These are phyloP conservation scores for Alternaria novae-zelandiae DNA, from an alignment of 2,329 filamentous ascomycete species.

Conservation along the genomic window DNA sequence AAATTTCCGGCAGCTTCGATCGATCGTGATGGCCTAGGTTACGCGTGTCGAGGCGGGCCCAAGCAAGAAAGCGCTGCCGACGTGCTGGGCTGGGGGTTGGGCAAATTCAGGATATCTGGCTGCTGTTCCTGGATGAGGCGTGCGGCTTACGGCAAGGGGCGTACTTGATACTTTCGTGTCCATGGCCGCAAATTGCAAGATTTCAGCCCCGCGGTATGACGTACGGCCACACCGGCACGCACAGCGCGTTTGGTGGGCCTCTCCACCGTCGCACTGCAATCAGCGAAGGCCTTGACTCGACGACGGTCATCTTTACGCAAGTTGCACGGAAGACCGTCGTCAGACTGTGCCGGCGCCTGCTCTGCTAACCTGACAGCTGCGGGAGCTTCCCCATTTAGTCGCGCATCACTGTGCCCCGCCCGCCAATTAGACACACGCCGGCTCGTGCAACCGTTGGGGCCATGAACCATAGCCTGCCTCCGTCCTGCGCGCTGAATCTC, in stretches of 20 bases:
- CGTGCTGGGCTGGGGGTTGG: background rate
- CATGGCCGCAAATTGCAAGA: conserved; percentile 16
- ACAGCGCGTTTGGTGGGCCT: conserved; percentile 6
- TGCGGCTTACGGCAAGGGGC: conserved; percentile 2
- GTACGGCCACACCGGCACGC: conserved; percentile 10
- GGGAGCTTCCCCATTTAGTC: conserved; percentile 4
- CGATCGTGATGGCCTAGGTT: conserved; percentile 6
- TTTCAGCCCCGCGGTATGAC: conserved; percentile 18
- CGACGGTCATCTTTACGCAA: conserved; percentile 11
- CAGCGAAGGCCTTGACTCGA: conserved; percentile 1
- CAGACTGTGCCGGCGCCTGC: background rate
- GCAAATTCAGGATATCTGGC: conserved; percentile 8
- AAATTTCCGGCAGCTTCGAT: conserved; percentile 19
- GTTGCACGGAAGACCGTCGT: background rate
- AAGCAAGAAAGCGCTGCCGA: conserved; percentile 8
- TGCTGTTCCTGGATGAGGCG: conserved; percentile 18
- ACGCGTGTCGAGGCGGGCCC: conserved; percentile 4
- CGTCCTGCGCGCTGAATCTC: background rate
- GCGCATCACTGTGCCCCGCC: conserved; percentile 4
- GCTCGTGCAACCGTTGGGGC: background rate
- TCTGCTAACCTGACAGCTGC: conserved; percentile 4
- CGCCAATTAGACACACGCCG: background rate
- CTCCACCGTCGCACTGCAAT: conserved; percentile 10
- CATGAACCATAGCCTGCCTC: background rate
- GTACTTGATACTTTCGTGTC: conserved; percentile 2